Base-by-base conservation (phyloP, 2,329 filamentous ascomycete genomes). In the Exophiala dermatitidis region DNA sequence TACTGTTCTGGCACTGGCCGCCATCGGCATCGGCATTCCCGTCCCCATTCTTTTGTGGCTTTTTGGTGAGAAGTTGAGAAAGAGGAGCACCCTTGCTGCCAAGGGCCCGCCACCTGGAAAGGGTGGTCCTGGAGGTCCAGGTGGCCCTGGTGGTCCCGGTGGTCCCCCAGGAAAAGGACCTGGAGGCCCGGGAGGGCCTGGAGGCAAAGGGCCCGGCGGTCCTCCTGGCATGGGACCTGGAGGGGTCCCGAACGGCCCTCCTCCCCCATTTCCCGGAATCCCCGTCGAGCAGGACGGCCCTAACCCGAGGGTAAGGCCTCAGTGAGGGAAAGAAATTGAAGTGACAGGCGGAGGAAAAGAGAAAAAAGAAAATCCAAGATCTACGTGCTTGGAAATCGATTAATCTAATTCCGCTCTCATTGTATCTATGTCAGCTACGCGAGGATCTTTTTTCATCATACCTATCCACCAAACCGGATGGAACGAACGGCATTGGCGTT, bases 11-110 rank as follows among this genome's bases (percentile, higher is more conserved):
- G 77, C 72, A 0, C 67, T 70, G 26, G 57, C 69, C 3, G 69
- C 69, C 58, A 6, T 63, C 72, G 30, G 70, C 66, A 5, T 71
- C 67, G 65, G 66, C n/a, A 50, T 67, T 19, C 73, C 74, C 1
- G 69, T 70, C 4, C 74, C 75, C 1, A 63, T 74, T 30, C 52
- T 76, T 48, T 57, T 78, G 28, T 77, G 72, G 73, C 64, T 65
- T 28, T 77, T 70, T 56, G 76, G 75, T 2, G 67, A 68, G 42
- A 65, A 47, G 41, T 54, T 75, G 57, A 68, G 72, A 46, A 64
- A 62, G 47, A 61, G 58, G 54, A 69, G 66, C 51, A 65, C 12
- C 36, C 54, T 64, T 28, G 62, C 63, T 7, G 40, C 46, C 37
- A 60, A 58, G 34, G 56, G 53, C 30, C 58, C 58, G 32, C 59